phyloP scores from a whole-genome alignment of 768 basidiomycete species.

The Leccinum rimulosum region DNA sequence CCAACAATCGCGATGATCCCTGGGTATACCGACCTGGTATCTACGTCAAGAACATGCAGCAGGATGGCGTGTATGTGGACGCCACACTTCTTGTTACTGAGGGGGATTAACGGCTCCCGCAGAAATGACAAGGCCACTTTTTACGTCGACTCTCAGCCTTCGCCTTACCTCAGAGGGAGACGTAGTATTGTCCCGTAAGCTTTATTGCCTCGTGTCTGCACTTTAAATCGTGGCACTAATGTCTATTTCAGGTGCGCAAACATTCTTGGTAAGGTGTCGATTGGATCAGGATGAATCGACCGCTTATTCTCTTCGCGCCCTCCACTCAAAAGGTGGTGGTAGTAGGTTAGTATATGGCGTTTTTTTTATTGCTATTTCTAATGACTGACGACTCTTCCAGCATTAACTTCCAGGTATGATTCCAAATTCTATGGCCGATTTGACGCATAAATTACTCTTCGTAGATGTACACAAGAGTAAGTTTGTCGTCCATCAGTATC shows the following conservation, averaged over 20 bases:
- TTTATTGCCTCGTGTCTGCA: background rate
- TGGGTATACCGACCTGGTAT: slow-evolving; percentile 76
- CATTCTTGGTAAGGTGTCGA: slow-evolving; percentile 44
- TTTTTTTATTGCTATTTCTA: background rate
- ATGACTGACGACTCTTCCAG: slow-evolving; percentile 30
- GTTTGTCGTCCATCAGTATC: background rate
- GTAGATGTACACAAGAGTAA: slow-evolving; percentile 64
- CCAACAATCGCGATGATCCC: slow-evolving; percentile 71
- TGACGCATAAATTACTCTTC: background rate
- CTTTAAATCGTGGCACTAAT: background rate
- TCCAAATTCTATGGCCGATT: background rate
- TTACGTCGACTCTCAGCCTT: slow-evolving; percentile 60
- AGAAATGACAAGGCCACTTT: slow-evolving; percentile 77
- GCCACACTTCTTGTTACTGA: background rate
- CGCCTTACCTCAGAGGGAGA: slow-evolving; percentile 58
- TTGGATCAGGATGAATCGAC: background rate
- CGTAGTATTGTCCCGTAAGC: slow-evolving; percentile 66
- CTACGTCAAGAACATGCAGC: slow-evolving; percentile 70
- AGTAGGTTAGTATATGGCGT: slow-evolving; percentile 43
- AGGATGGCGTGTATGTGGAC: slow-evolving; percentile 56
- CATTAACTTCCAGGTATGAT: slow-evolving; percentile 61
- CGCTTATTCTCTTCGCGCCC: background rate
- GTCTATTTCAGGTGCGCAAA: slow-evolving; percentile 53
- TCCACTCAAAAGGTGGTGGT: slow-evolving; percentile 42
- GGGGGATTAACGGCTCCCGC: background rate